Conservation (phyloP, 441 rosid genomes). For the Brassica balearica region DNA sequence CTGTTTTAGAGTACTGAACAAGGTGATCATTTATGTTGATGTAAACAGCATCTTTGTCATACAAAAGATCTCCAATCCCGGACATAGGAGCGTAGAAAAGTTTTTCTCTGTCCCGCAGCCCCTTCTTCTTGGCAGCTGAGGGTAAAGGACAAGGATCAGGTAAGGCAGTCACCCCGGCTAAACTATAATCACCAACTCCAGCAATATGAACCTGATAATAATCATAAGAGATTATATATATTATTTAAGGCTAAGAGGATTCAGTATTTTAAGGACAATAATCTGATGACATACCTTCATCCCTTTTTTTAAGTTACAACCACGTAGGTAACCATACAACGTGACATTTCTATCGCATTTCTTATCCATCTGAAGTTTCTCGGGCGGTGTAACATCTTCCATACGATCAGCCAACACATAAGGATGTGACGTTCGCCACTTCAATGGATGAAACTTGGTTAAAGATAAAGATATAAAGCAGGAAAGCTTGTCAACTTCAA, state of each 20-base stretch:
- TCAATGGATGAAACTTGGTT: conserved; percentile 77
- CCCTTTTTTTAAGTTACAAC: conserved; percentile 91
- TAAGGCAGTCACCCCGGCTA: conserved; percentile 78
- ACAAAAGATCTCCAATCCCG: conserved; percentile 88
- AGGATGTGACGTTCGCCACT: conserved; percentile 96
- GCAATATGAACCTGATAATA: conserved; percentile 85
- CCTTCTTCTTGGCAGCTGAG: conserved; percentile 87
- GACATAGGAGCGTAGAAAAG: conserved; percentile 96
- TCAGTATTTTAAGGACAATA: too few relatives aligned
- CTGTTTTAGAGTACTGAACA: conserved; percentile 80
- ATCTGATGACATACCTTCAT: conserved; percentile 67
- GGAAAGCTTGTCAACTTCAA: conserved; percentile 83
- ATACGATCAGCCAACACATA: conserved; percentile 87
- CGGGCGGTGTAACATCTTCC: conserved; percentile 94
- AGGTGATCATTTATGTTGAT: conserved; percentile 87
- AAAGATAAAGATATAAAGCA: conserved; percentile 66
- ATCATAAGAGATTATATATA: conserved; percentile 5
- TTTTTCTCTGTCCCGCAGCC: conserved; percentile 87
- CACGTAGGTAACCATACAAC: conserved; percentile 87
- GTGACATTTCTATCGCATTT: conserved; percentile 91
- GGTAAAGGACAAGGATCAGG: conserved; percentile 96
- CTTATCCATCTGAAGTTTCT: conserved; percentile 62
- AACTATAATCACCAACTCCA: conserved; percentile 89
- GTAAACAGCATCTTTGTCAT: conserved; percentile 96
- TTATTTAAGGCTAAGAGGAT: too few relatives aligned